Evolutionary conservation across 768 basidiomycete species (phyloP).

Genomic region (Hebeloma cylindrosporum): DNA sequence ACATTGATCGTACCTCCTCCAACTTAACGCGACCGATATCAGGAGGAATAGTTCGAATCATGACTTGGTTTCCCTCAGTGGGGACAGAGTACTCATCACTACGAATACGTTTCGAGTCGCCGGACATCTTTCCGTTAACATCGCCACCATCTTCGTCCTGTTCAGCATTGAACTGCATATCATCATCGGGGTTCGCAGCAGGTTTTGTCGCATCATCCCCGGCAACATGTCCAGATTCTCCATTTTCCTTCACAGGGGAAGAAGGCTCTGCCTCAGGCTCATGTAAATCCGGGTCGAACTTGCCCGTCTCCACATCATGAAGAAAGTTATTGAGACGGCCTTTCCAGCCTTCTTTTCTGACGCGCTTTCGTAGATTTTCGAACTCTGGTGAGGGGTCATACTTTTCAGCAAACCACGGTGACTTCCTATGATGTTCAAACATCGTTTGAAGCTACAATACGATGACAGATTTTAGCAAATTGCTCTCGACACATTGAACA

Average conservation of each 20-base stretch:
- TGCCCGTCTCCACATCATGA: slow-evolving; percentile 78
- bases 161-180: slow-evolving; percentile 73
- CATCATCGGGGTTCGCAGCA: slow-evolving; percentile 54
- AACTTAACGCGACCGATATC: slow-evolving; percentile 87
- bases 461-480: slow-evolving; percentile 36
- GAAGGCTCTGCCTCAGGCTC: slow-evolving; percentile 55
- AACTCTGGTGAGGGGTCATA: slow-evolving; percentile 81
- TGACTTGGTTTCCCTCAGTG: slow-evolving; percentile 86
- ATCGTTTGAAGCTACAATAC: slow-evolving; percentile 86
- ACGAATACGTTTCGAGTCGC: slow-evolving; percentile 53
- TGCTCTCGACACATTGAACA: slow-evolving; percentile 17
- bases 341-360: slow-evolving; percentile 85
- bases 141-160: slow-evolving; percentile 70
- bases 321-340: slow-evolving; percentile 72
- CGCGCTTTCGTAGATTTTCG: slow-evolving; percentile 68
- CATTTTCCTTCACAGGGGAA: slow-evolving; percentile 54
- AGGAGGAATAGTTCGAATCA: slow-evolving; percentile 94
- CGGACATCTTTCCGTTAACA: slow-evolving; percentile 52
- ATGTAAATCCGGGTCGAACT: slow-evolving; percentile 76
- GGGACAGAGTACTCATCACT: slow-evolving; percentile 72
- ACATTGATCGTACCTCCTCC: slow-evolving; percentile 80
- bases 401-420: slow-evolving; percentile 97
- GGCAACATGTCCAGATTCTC: slow-evolving; percentile 40
- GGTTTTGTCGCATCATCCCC: slow-evolving; percentile 59
- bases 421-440: slow-evolving; percentile 92